Evolutionary conservation across 129 eudicot genomes (phyloP).

Genomic region (Flaveria brownii): DNA sequence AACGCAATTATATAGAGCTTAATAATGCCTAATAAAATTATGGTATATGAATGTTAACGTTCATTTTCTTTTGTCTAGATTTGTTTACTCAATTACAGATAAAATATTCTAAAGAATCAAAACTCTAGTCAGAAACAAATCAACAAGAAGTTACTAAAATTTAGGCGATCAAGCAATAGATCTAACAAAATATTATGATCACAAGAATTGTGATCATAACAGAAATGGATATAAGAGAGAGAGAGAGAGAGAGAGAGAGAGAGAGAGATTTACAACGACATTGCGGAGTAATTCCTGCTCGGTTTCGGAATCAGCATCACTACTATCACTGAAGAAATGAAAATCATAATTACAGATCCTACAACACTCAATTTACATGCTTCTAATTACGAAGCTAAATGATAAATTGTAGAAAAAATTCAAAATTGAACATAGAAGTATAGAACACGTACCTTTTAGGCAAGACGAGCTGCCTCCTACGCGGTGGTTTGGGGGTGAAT

Average conservation of each 20-base stretch:
- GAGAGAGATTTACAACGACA: slow-evolving; percentile 36
- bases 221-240: not conserved
- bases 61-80: no score
- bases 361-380: not conserved
- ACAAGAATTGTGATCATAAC: not conserved
- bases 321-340: slow-evolving; percentile 38
- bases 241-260: not conserved
- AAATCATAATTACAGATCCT: not conserved
- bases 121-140: no score
- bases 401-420: not conserved
- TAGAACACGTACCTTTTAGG: slow-evolving; percentile 38
- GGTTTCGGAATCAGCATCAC: slow-evolving; percentile 33
- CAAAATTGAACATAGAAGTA: not conserved
- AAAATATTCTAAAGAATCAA: no score
- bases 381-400: not conserved
- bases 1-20: not conserved
- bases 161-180: not conserved
- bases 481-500: slow-evolving; percentile 58
- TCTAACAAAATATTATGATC: not conserved
- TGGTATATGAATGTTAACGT: no score
- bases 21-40: no score
- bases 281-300: slow-evolving; percentile 31
- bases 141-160: not conserved
- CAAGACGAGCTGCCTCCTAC: slow-evolving; percentile 32
- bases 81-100: no score